These are phyloP conservation scores for Cyclotella atomus DNA, from an alignment of 108 stramenopile species.

Conservation along the genomic window DNA sequence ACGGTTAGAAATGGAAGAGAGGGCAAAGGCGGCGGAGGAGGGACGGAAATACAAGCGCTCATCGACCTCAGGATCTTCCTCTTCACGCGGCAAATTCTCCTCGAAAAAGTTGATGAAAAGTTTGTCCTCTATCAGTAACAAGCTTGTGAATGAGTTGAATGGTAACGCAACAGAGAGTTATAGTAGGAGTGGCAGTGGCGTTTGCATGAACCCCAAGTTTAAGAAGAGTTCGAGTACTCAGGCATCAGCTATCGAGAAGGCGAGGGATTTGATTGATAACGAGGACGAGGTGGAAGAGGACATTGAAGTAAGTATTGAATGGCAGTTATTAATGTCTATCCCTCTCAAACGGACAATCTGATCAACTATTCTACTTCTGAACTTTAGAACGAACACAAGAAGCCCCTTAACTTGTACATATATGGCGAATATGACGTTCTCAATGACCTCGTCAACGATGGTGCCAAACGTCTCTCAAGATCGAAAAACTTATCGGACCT, in stretches of 20 bases:
- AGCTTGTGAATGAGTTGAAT: constrained; percentile 5
- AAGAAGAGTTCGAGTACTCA: constrained; percentile 72
- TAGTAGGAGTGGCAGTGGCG: neutral
- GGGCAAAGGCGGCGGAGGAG: neutral
- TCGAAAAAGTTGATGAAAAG: constrained; percentile 9
- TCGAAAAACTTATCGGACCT: constrained; percentile 55
- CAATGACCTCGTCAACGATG: constrained; percentile 86
- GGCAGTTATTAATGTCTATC: neutral
- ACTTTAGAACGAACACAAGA: constrained; percentile 54
- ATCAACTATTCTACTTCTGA: neutral
- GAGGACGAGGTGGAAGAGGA: constrained; percentile 17
- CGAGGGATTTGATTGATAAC: constrained; percentile 81
- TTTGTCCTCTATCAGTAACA: constrained; percentile 10
- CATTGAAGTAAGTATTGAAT: neutral
- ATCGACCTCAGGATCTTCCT: neutral
- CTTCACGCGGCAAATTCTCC: neutral
- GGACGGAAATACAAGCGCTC: neutral
- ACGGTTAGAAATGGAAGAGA: constrained; percentile 4
- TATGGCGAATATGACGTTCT: constrained; percentile 89
- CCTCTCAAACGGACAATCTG: neutral
- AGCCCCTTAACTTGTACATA: constrained; percentile 68
- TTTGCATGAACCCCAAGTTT: constrained; percentile 12
- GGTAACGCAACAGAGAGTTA: neutral
- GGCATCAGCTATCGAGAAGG: constrained; percentile 86
- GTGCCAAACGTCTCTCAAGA: constrained; percentile 78